Conservation (phyloP, 805 yeast species). For the Kuraishia capsulata region DNA sequence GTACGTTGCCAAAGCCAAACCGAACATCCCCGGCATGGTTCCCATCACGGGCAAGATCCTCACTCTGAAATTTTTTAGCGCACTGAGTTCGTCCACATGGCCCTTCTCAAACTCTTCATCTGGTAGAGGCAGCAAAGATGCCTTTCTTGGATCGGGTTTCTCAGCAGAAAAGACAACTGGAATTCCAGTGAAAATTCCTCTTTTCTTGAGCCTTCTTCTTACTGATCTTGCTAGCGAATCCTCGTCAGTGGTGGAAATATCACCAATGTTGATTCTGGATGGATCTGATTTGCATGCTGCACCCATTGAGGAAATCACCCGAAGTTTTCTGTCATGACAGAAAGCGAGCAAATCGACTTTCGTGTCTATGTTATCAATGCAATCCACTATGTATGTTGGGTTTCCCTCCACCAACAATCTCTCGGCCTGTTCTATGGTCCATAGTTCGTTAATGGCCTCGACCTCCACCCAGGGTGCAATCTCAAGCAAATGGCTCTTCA, state of each 20-base stretch:
- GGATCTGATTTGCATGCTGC: conserved; percentile 97
- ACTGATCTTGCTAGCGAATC: conserved; percentile 88
- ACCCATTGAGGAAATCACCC: conserved; percentile 89
- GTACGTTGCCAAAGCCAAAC: conserved; percentile 81
- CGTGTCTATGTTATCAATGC: conserved; percentile 96
- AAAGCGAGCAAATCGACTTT: conserved; percentile 81
- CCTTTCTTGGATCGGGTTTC: conserved; percentile 94
- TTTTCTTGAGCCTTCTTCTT: conserved; percentile 71
- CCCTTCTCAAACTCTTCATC: conserved; percentile 78
- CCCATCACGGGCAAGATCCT: conserved; percentile 94
- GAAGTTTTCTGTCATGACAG: conserved; percentile 50
- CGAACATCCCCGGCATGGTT: conserved; percentile 95
- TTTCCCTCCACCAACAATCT: conserved; percentile 43
- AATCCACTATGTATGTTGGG: conserved; percentile 83
- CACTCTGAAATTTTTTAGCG: conserved; percentile 83
- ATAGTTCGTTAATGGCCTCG: conserved; percentile 69
- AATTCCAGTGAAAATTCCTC: conserved; percentile 68
- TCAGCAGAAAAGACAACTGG: conserved; percentile 91
- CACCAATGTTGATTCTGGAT: conserved; percentile 81
- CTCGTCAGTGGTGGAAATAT: conserved; percentile 83
- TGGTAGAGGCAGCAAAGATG: conserved; percentile 74
- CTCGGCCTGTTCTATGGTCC: conserved; percentile 61
- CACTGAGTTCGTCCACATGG: conserved; percentile 77
- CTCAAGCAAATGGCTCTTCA: conserved; percentile 54
- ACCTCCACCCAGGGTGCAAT: conserved; percentile 94